A percentile compares a stretch with the other conserved stretches of the same genome.
phyloP scores from a whole-genome alignment of 148 eudicot species.

The Silene uniflora region DNA sequence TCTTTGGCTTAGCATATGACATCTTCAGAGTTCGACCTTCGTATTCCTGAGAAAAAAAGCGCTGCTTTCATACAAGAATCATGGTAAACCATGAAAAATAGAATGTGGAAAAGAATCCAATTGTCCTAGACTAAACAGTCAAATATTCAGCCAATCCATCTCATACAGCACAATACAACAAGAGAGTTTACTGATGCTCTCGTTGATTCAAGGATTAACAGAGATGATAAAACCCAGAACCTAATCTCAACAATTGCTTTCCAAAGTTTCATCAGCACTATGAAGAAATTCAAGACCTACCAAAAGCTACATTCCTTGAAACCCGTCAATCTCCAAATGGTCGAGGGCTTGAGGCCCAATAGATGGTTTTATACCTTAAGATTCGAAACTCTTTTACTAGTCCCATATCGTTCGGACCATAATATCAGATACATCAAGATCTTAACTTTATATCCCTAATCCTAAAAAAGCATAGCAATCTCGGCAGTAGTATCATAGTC shows the following conservation, averaged over 20 bases:
- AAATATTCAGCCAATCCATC: background rate
- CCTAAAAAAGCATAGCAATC: background rate
- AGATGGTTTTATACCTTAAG: background rate
- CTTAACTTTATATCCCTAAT: background rate
- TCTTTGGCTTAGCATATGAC: constrained; percentile 63
- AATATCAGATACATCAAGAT: background rate
- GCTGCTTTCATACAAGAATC: background rate
- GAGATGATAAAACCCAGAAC: background rate
- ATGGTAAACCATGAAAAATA: background rate
- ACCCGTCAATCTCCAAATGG: background rate
- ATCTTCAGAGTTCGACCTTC: constrained; percentile 72
- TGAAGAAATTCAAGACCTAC: background rate
- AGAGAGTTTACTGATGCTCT: background rate
- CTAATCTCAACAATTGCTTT: background rate
- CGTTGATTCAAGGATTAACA: background rate
- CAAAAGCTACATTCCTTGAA: background rate
- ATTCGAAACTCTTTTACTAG: background rate
- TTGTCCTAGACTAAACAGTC: background rate
- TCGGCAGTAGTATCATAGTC: background rate
- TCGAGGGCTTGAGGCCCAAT: background rate
- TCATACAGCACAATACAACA: background rate
- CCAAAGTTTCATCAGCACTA: background rate
- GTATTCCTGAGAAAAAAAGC: constrained; percentile 46
- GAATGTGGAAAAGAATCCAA: background rate
- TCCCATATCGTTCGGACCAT: background rate